phyloP scores from a whole-genome alignment of 805 yeast species.

The Dipodascopsis tothii region DNA sequence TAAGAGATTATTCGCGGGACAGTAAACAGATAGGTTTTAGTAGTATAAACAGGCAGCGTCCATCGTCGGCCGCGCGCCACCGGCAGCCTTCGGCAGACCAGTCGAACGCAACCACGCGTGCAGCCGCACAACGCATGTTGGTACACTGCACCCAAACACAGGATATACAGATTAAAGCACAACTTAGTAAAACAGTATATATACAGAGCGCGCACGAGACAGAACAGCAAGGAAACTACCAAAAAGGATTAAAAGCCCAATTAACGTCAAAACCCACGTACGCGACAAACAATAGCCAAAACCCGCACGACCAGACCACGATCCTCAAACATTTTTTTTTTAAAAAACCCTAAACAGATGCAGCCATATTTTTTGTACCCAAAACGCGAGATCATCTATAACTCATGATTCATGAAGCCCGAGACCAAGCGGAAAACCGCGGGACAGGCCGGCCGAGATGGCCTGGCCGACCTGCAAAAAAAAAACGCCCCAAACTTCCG shows the following conservation, averaged over 20 bases:
- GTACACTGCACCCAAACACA: background rate
- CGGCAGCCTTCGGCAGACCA: too few relatives aligned
- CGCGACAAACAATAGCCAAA: background rate
- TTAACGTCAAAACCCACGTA: background rate
- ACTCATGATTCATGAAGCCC: background rate
- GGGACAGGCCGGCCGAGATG: too few relatives aligned
- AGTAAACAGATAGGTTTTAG: too few relatives aligned
- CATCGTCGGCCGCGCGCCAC: too few relatives aligned
- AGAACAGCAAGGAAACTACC: background rate
- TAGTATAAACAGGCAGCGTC: too few relatives aligned
- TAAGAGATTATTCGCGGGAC: too few relatives aligned
- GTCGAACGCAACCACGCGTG: too few relatives aligned
- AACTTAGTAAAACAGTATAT: background rate
- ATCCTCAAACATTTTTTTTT: slow-evolving; percentile 3
- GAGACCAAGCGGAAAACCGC: too few relatives aligned
- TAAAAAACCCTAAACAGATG: slow-evolving; percentile 23
- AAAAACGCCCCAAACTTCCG: too few relatives aligned
- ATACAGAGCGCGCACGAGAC: background rate
- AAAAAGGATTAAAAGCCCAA: background rate
- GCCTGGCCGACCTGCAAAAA: too few relatives aligned
- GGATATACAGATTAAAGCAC: background rate
- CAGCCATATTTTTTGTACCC: slow-evolving; percentile 13
- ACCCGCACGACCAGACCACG: slow-evolving; percentile 1
- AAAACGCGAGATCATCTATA: background rate
- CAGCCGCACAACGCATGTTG: too few relatives aligned